phyloP scores from a whole-genome alignment of 2,329 filamentous ascomycete species.

The Neodidymelliopsis sp. region DNA sequence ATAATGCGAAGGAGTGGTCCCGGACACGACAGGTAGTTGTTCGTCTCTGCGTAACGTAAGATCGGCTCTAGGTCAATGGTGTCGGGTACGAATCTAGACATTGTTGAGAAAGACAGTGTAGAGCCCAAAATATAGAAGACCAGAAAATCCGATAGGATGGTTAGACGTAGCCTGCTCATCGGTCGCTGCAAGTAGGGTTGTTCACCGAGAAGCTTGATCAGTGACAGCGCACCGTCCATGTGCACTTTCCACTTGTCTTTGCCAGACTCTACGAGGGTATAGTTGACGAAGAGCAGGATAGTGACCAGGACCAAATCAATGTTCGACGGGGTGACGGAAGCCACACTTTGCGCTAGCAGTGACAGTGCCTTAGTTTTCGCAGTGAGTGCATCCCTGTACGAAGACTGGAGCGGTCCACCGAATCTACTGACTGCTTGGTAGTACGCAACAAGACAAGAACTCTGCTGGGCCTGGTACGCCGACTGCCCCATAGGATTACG shows the following conservation, averaged over 20 bases:
- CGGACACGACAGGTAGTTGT: slow-evolving; percentile 51
- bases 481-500: slow-evolving; percentile 45
- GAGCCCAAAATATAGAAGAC: slow-evolving; percentile 48
- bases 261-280: slow-evolving; percentile 60
- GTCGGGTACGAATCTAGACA: slow-evolving; percentile 39
- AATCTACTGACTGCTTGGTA: slow-evolving; percentile 50
- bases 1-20: slow-evolving; percentile 46
- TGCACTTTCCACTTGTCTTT: slow-evolving; percentile 61
- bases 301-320: slow-evolving; percentile 55
- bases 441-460: slow-evolving; percentile 42
- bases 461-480: slow-evolving; percentile 41
- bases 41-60: slow-evolving; percentile 49
- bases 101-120: slow-evolving; percentile 40
- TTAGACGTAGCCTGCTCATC: slow-evolving; percentile 44
- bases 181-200: slow-evolving; percentile 35
- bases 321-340: slow-evolving; percentile 38
- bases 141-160: slow-evolving; percentile 46
- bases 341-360: slow-evolving; percentile 49
- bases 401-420: slow-evolving; percentile 43
- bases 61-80: slow-evolving; percentile 44
- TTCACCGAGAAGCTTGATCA: slow-evolving; percentile 52
- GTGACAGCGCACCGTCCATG: slow-evolving; percentile 58
- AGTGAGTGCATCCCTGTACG: slow-evolving; percentile 49
- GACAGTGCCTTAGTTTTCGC: slow-evolving; percentile 58
- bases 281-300: slow-evolving; percentile 59